Evolutionary conservation across 768 basidiomycete species (phyloP).

Genomic region (Obba rivulosa): DNA sequence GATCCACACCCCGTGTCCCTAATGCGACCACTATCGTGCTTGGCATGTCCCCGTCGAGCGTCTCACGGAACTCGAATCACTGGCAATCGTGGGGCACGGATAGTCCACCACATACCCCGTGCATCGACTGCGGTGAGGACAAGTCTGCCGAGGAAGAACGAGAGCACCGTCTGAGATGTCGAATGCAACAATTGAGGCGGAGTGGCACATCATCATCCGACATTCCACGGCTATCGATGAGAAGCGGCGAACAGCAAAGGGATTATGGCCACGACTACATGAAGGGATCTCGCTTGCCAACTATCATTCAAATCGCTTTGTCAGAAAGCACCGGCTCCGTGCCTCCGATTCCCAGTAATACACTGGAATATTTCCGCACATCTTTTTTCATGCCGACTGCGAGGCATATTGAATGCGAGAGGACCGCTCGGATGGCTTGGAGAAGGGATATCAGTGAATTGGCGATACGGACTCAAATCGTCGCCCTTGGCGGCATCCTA

Average conservation of each 20-base stretch:
- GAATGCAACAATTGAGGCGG: slow-evolving; percentile 71
- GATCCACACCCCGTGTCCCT: slow-evolving; percentile 51
- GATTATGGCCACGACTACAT: slow-evolving; percentile 12
- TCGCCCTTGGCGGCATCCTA: slow-evolving; percentile 64
- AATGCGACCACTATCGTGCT: slow-evolving; percentile 82
- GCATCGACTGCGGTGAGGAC: slow-evolving; percentile 62
- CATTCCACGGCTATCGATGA: slow-evolving; percentile 45
- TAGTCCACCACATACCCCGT: slow-evolving; percentile 23
- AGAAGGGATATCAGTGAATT: slow-evolving; percentile 76
- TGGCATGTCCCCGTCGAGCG: slow-evolving; percentile 78
- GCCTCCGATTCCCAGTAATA: slow-evolving; percentile 17
- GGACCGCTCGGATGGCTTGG: slow-evolving; percentile 49
- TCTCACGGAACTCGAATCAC: slow-evolving; percentile 42
- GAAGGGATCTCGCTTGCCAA: slow-evolving; percentile 27
- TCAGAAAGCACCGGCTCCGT: slow-evolving; percentile 4
- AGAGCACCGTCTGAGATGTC: slow-evolving; percentile 66
- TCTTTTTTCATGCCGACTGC: slow-evolving; percentile 61
- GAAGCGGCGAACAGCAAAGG: slow-evolving; percentile 35
- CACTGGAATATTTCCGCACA: slow-evolving; percentile 55
- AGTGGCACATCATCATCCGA: slow-evolving; percentile 51
- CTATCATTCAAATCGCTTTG: slow-evolving; percentile 25
- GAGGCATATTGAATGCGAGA: slow-evolving; percentile 52
- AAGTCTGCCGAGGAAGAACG: slow-evolving; percentile 59
- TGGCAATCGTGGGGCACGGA: slow-evolving; percentile 31
- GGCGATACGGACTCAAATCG: slow-evolving; percentile 78